phyloP scores from a whole-genome alignment of 257 asterid species.

The Capsicum rhomboideum region DNA sequence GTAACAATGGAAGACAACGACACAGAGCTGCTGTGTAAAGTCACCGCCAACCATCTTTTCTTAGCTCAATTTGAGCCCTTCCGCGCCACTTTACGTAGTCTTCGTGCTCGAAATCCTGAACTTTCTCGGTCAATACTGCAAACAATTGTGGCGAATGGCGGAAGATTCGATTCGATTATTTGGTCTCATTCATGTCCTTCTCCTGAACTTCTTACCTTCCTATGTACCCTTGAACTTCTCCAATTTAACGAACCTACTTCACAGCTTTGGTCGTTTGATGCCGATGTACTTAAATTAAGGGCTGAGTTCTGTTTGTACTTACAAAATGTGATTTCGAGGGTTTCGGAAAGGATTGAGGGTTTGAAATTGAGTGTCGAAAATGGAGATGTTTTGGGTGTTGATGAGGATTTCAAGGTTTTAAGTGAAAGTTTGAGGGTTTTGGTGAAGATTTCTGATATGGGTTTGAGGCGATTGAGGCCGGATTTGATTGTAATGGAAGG shows the following conservation, averaged over 20 bases:
- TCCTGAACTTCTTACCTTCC: slow-evolving; percentile 61
- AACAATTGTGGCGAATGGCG: slow-evolving; percentile 59
- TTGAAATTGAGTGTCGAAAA: slow-evolving; percentile 22
- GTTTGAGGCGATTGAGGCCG: slow-evolving; percentile 62
- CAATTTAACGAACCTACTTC: slow-evolving; percentile 69
- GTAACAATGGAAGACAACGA: slow-evolving; percentile 59
- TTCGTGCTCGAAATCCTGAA: slow-evolving; percentile 73
- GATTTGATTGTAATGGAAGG: slow-evolving; percentile 39
- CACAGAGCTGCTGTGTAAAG: slow-evolving; percentile 52
- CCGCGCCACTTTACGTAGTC: slow-evolving; percentile 71
- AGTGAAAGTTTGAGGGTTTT: slow-evolving; percentile 39
- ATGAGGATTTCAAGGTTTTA: slow-evolving; percentile 22
- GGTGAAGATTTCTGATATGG: slow-evolving; percentile 42
- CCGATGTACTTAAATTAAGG: slow-evolving; percentile 52
- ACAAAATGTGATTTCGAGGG: slow-evolving; percentile 40
- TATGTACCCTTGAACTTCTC: slow-evolving; percentile 69
- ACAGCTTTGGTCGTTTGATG: slow-evolving; percentile 68
- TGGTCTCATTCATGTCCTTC: slow-evolving; percentile 87
- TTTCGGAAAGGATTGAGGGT: slow-evolving; percentile 25
- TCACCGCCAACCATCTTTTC: slow-evolving; percentile 68
- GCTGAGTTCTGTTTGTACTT: slow-evolving; percentile 72
- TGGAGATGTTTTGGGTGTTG: slow-evolving; percentile 14
- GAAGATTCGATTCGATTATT: slow-evolving; percentile 54
- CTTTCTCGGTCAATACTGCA: slow-evolving; percentile 68
- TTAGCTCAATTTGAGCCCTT: slow-evolving; percentile 92